phyloP scores from a whole-genome alignment of 2,329 filamentous ascomycete species.

The Hypoxylon sp. region DNA sequence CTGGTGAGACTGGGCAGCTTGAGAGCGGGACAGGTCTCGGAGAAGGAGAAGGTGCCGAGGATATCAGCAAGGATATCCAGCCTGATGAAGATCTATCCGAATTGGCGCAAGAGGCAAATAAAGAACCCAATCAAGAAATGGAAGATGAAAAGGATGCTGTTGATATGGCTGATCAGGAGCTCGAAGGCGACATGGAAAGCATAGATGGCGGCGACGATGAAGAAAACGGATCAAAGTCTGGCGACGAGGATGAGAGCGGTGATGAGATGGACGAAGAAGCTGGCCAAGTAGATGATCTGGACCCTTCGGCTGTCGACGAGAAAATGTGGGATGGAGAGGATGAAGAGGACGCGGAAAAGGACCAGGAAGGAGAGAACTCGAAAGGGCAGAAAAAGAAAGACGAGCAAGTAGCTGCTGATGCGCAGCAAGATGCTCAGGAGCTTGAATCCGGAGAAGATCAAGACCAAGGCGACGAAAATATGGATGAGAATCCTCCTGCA shows the following conservation, averaged over 20 bases:
- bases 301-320: constrained; percentile 92
- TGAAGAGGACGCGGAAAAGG: constrained; percentile 84
- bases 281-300: constrained; percentile 91
- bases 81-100: constrained; percentile 95
- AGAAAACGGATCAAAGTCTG: constrained; percentile 72
- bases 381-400: constrained; percentile 78
- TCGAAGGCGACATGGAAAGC: constrained; percentile 85
- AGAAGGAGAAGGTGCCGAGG: constrained; percentile 93
- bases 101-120: constrained; percentile 85
- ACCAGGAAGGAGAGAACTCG: constrained; percentile 81
- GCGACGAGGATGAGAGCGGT: constrained; percentile 75
- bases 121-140: constrained; percentile 74
- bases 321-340: constrained; percentile 98
- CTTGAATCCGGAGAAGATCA: constrained; percentile 61
- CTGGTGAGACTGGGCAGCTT: constrained; percentile 80
- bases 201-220: constrained; percentile 74
- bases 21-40: constrained; percentile 94
- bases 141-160: constrained; percentile 87
- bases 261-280: constrained; percentile 91
- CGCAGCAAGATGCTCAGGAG: constrained; percentile 71
- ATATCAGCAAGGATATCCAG: constrained; percentile 97
- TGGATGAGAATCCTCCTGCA: constrained; percentile 72
- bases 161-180: constrained; percentile 92
- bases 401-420: constrained; percentile 68
- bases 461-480: constrained; percentile 63